phyloP scores from a whole-genome alignment of 2,329 filamentous ascomycete genomes.

The Fulvia fulva region DNA sequence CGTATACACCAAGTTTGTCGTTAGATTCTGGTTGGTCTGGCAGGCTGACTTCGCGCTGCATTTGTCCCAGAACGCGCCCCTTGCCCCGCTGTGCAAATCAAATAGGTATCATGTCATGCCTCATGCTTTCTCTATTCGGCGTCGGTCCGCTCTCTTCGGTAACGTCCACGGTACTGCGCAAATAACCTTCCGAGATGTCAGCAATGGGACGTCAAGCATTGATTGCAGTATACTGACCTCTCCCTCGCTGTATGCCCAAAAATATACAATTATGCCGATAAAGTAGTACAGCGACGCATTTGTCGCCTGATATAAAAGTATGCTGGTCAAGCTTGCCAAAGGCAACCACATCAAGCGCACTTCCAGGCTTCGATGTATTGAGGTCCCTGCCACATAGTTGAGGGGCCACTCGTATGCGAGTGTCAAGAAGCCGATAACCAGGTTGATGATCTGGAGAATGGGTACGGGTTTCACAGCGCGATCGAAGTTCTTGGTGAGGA shows the following conservation, averaged over 20 bases:
- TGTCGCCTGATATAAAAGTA: constrained; percentile 85
- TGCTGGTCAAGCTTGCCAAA: constrained; percentile 67
- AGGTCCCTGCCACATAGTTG: constrained; percentile 67
- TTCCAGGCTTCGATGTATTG: constrained; percentile 83
- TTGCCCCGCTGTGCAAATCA: constrained; percentile 19
- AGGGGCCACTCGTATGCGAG: constrained; percentile 91
- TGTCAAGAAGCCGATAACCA: constrained; percentile 73
- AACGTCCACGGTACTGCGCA: constrained; percentile 50
- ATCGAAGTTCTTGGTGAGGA: constrained; percentile 86
- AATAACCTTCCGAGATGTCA: constrained; percentile 37
- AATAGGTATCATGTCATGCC: constrained; percentile 18
- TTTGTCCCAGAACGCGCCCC: background rate
- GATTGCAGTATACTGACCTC: constrained; percentile 63
- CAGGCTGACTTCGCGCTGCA: constrained; percentile 1
- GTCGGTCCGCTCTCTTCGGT: constrained; percentile 39
- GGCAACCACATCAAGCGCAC: constrained; percentile 79
- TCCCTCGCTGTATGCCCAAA: constrained; percentile 96
- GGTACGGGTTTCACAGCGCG: constrained; percentile 82
- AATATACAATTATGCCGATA: constrained; percentile 80
- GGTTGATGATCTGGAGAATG: constrained; percentile 82
- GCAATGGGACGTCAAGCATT: background rate
- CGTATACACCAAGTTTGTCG: background rate
- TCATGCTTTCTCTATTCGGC: constrained; percentile 25
- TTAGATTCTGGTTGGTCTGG: background rate
- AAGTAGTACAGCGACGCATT: constrained; percentile 91